Base-by-base conservation (phyloP, 176 grass and related monocot genomes). In the Eragrostis nindensis region DNA sequence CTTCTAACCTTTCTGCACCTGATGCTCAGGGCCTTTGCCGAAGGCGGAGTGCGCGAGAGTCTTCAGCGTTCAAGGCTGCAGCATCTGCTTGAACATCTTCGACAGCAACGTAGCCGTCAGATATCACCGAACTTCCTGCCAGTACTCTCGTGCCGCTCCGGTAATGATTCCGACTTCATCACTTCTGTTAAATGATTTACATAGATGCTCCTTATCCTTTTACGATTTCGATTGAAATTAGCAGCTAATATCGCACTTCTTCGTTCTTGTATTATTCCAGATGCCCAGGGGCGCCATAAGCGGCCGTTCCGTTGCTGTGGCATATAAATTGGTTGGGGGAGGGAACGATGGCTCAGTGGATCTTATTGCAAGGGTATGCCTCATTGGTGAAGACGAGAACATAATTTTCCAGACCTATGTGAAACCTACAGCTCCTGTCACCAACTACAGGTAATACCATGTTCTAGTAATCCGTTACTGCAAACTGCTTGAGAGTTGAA, bases 11-110 rank as follows among this genome's bases (percentile, higher is more conserved):
- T 36, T 49, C 0, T 60, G 48, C 44, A 38, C 60, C 19, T 68
- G 45, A 60, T 75, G 5, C 56, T 16, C 41, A 97, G 94, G 91
- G 24, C 91, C 94, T 73, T n/a, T 97, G 75, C 91, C 94, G 0
- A 97, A 94, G 89, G 75, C 77, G 10, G 94, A 97, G 76, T 97
- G 94, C 2, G 87, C 94, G 0, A 87, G 82, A 22, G 82, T 94
- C 29, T 97, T 97, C 78, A 86, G 82, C 32, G 44, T 22, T 12
- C 87, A 83, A 2, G 94, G 94, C 7, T 97, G 94, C 80, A 80
- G 80, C 85, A 52, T 94, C 70, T 97, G 94, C 89, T 82, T 97
- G 70, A 90, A 79, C 87, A 85, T 94, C 69, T 88, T 97, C 4
- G 91, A 94, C 62, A 92, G 85, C 76, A 40, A 71, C 6, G 59